Percentiles rank a stretch among this genome's conserved stretches.
Conservation (phyloP, 805 yeast genomes). For the Groenewaldozyma salmanticensis region DNA sequence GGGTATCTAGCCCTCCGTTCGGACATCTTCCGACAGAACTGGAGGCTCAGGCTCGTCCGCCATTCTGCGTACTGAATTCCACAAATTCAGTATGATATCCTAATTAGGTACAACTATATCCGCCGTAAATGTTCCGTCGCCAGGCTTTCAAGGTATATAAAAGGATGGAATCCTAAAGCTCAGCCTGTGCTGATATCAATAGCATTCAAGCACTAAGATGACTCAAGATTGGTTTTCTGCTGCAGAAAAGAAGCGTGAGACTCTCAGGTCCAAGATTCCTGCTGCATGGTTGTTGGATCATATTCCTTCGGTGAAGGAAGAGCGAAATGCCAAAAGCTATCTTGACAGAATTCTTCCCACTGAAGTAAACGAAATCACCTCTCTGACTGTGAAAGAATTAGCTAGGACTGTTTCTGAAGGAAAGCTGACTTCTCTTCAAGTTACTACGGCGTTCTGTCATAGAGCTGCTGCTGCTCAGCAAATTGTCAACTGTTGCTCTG, state of each 20-base stretch:
- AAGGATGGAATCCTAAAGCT: too few relatives aligned
- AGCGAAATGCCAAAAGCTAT: constrained; percentile 7
- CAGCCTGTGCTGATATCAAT: too few relatives aligned
- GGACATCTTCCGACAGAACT: too few relatives aligned
- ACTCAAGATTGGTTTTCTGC: constrained; percentile 6
- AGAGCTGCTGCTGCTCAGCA: constrained; percentile 52
- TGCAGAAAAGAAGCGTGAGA: constrained; percentile 6
- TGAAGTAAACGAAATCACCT: constrained; percentile 4
- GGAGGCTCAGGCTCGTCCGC: too few relatives aligned
- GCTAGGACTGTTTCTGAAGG: constrained; percentile 32
- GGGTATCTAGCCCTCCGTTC: too few relatives aligned
- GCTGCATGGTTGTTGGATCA: constrained; percentile 5
- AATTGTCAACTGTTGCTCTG: constrained; percentile 32
- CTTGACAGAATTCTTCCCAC: constrained; percentile 8
- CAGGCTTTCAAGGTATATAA: too few relatives aligned
- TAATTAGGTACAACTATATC: too few relatives aligned
- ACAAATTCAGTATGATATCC: too few relatives aligned
- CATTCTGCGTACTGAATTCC: too few relatives aligned
- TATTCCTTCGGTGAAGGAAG: constrained; percentile 7
- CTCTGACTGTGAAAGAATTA: constrained; percentile 21
- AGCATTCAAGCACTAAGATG: too few relatives aligned
- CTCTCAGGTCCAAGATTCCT: constrained; percentile 7
- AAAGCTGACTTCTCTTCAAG: constrained; percentile 35
- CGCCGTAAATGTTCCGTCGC: too few relatives aligned
- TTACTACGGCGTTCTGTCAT: constrained; percentile 46